These are phyloP conservation scores for Pythium phragmiticola DNA, from an alignment of 352 stramenopile species.

Conservation along the genomic window DNA sequence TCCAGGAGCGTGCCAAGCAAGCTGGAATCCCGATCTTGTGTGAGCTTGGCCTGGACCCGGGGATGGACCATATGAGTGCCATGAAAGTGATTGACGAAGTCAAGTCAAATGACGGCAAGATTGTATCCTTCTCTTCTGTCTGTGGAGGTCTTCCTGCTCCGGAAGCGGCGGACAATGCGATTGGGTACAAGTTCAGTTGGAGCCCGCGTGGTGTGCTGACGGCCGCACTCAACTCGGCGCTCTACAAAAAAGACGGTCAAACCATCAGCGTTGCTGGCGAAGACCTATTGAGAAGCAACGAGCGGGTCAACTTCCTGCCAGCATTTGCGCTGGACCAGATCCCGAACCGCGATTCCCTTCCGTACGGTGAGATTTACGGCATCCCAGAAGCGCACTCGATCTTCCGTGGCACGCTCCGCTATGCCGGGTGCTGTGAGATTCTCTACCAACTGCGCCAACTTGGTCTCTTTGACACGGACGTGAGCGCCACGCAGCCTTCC, in stretches of 20 bases:
- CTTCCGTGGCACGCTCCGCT: slow-evolving; percentile 94
- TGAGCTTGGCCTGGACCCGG: slow-evolving; percentile 95
- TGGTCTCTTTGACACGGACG: slow-evolving; percentile 85
- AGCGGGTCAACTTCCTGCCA: slow-evolving; percentile 85
- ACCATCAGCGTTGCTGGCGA: slow-evolving; percentile 84
- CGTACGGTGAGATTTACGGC: slow-evolving; percentile 94
- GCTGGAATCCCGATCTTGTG: slow-evolving; percentile 92
- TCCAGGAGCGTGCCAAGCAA: slow-evolving; percentile 72
- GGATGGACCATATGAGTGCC: slow-evolving; percentile 96
- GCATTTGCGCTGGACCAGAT: slow-evolving; percentile 94
- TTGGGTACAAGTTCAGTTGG: slow-evolving; percentile 98
- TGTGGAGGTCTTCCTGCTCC: slow-evolving; percentile 94
- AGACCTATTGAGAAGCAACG: slow-evolving; percentile 85
- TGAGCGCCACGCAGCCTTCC: slow-evolving; percentile 38
- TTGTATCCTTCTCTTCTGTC: slow-evolving; percentile 93
- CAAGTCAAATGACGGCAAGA: slow-evolving; percentile 82
- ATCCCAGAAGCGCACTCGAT: slow-evolving; percentile 90
- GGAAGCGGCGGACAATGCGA: slow-evolving; percentile 93
- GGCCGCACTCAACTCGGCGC: slow-evolving; percentile 89
- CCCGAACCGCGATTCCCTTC: slow-evolving; percentile 93
- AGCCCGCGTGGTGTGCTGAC: slow-evolving; percentile 93
- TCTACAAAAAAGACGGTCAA: slow-evolving; percentile 85
- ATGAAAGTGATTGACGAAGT: slow-evolving; percentile 97
- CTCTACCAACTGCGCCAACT: slow-evolving; percentile 90
- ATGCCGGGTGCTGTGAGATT: slow-evolving; percentile 90